Conservation (phyloP, 805 yeast genomes). For the Citeromyces nyonsensis region DNA sequence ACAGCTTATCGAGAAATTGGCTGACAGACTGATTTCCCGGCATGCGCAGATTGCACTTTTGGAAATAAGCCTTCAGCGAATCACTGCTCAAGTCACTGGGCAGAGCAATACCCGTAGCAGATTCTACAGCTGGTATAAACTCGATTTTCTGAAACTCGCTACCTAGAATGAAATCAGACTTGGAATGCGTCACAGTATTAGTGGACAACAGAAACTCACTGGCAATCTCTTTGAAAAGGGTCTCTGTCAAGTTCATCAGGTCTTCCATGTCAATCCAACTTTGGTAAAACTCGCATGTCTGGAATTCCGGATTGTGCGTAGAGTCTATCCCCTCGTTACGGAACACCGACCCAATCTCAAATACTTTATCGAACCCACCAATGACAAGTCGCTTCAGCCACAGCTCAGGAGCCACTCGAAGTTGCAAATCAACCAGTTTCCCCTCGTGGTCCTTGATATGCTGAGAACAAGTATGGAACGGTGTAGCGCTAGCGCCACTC, state of each 20-base stretch:
- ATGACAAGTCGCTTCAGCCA: slow-evolving; percentile 93
- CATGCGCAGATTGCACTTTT: slow-evolving; percentile 15
- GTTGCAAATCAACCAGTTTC: slow-evolving; percentile 86
- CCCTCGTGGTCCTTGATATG: slow-evolving; percentile 74
- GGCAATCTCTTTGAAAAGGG: slow-evolving; percentile 88
- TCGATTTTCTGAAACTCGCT: slow-evolving; percentile 30
- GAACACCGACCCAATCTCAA: slow-evolving; percentile 97
- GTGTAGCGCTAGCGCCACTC: slow-evolving; percentile 99
- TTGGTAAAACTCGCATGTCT: slow-evolving; percentile 96
- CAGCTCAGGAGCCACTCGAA: slow-evolving; percentile 98
- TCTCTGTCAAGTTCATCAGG: slow-evolving; percentile 88
- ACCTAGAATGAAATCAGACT: slow-evolving; percentile 1
- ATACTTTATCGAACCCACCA: slow-evolving; percentile 96
- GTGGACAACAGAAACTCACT: too few species aligned
- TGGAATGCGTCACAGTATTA: slow-evolving; percentile 1
- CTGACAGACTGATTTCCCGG: slow-evolving; percentile 32
- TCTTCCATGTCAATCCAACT: slow-evolving; percentile 96
- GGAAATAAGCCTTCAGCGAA: slow-evolving; percentile 23
- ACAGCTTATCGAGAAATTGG: slow-evolving; percentile 49
- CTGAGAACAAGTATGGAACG: slow-evolving; percentile 52
- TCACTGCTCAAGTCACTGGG: slow-evolving; percentile 28
- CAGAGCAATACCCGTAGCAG: slow-evolving; percentile 26
- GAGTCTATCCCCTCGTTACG: slow-evolving; percentile 97
- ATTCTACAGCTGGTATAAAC: slow-evolving; percentile 51
- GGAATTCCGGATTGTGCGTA: slow-evolving; percentile 98